Percentiles rank a stretch among this genome's conserved stretches.
These are phyloP conservation scores for Dendrocalamus latiflorus DNA, from an alignment of 202 grass and related monocot species.

Conservation along the genomic window DNA sequence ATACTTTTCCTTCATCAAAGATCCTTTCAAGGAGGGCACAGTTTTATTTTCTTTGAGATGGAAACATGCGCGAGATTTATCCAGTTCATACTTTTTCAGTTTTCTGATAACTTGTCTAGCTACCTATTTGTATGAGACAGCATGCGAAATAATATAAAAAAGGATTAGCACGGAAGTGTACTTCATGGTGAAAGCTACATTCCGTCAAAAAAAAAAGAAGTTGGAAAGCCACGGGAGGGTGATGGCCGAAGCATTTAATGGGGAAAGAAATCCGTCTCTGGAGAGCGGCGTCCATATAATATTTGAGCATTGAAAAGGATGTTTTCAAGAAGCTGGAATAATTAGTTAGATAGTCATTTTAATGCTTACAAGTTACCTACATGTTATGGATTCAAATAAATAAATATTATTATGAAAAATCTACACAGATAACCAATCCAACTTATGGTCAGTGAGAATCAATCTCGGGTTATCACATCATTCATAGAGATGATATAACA, in stretches of 20 bases:
- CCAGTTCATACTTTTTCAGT: constrained; percentile 12
- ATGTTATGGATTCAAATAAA: background rate
- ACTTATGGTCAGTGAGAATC: too few relatives aligned
- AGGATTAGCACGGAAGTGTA: constrained; percentile 43
- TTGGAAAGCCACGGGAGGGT: constrained; percentile 12
- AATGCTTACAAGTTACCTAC: background rate
- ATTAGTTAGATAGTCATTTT: background rate
- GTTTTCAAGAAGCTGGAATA: background rate
- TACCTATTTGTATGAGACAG: background rate
- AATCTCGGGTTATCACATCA: too few relatives aligned
- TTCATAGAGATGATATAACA: too few relatives aligned
- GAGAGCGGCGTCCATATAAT: background rate
- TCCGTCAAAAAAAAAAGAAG: background rate
- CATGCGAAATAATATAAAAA: background rate
- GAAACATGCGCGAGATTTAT: background rate
- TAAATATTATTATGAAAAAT: too few relatives aligned
- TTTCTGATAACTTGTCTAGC: constrained; percentile 20
- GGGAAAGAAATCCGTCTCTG: background rate
- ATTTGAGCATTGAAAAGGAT: constrained; percentile 22
- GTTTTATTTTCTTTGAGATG: constrained; percentile 5
- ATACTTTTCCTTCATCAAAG: background rate
- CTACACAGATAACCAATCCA: too few relatives aligned
- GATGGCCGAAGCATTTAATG: constrained; percentile 33
- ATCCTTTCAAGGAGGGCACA: background rate
- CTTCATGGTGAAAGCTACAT: constrained; percentile 34